Evolutionary conservation across 768 basidiomycete genomes (phyloP).

Genomic region (Amanita muscaria): DNA sequence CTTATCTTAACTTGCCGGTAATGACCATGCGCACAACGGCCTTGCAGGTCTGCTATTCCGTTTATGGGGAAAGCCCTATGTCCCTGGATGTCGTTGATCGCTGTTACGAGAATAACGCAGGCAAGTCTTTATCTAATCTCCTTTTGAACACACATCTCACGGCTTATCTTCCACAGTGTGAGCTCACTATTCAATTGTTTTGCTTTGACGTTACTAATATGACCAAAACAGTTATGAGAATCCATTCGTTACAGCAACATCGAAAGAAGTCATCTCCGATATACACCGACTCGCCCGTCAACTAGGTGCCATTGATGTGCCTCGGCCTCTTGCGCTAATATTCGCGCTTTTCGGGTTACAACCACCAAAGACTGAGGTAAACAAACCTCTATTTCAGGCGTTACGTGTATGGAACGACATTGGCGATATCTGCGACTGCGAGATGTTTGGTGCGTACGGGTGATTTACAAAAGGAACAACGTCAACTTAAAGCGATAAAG

Average conservation of each 20-base stretch:
- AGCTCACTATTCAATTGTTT: slow-evolving; percentile 16
- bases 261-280: slow-evolving; percentile 63
- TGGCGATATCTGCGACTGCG: slow-evolving; percentile 66
- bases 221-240: slow-evolving; percentile 57
- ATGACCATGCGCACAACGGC: slow-evolving; percentile 46
- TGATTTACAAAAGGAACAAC: background rate
- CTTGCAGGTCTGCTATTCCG: slow-evolving; percentile 60
- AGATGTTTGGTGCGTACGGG: slow-evolving; percentile 55
- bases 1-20: slow-evolving; percentile 27
- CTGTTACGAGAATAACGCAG: slow-evolving; percentile 66
- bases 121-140: slow-evolving; percentile 29
- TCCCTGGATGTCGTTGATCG: slow-evolving; percentile 47
- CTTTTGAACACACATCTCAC: slow-evolving; percentile 12
- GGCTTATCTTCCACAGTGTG: slow-evolving; percentile 29
- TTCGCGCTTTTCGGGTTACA: slow-evolving; percentile 43
- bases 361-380: slow-evolving; percentile 22
- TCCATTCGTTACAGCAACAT: slow-evolving; percentile 67
- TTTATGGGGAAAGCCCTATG: slow-evolving; percentile 49
- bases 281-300: slow-evolving; percentile 56
- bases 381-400: slow-evolving; percentile 49
- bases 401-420: slow-evolving; percentile 69
- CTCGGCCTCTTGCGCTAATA: slow-evolving; percentile 56
- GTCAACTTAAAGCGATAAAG: slow-evolving; percentile 25
- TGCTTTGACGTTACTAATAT: slow-evolving; percentile 5
- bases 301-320: slow-evolving; percentile 54